phyloP scores from a whole-genome alignment of 495 filamentous ascomycete genomes.

The Glonium stellatum region DNA sequence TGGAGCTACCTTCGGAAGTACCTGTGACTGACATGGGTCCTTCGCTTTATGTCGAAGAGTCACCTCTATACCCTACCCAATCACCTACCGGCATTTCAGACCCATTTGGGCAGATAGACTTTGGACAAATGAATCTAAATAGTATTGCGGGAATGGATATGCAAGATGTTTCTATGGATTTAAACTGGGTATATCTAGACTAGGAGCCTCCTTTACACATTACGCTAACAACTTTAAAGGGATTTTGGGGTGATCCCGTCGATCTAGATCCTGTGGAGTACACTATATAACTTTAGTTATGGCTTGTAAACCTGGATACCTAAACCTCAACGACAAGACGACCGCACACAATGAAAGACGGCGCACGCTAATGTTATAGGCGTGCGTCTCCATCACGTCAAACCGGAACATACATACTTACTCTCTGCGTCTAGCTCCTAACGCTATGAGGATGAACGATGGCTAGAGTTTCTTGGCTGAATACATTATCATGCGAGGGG shows the following conservation, averaged over 20 bases:
- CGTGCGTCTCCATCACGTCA: no score
- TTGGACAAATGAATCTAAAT: slow-evolving; percentile 13
- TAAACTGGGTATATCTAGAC: slow-evolving; percentile 15
- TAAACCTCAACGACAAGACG: no score
- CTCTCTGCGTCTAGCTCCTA: no score
- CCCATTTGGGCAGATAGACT: neutral
- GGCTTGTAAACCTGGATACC: no score
- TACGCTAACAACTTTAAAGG: slow-evolving; percentile 7
- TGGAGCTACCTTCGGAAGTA: neutral
- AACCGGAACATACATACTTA: no score
- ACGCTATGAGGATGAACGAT: no score
- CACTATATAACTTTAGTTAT: neutral
- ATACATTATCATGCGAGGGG: neutral
- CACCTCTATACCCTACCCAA: slow-evolving; percentile 14
- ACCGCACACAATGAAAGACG: no score
- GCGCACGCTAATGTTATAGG: no score
- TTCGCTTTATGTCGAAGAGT: slow-evolving; percentile 13
- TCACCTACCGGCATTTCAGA: neutral
- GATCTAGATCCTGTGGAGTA: slow-evolving; percentile 3
- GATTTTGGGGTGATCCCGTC: slow-evolving; percentile 23
- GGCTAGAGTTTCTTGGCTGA: no score
- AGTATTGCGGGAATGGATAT: slow-evolving; percentile 11
- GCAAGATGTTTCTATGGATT: slow-evolving; percentile 6
- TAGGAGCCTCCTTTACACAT: neutral
- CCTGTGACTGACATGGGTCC: neutral